Base-by-base conservation (phyloP, 2,329 filamentous ascomycete species). In the Juglanconis oblonga region DNA sequence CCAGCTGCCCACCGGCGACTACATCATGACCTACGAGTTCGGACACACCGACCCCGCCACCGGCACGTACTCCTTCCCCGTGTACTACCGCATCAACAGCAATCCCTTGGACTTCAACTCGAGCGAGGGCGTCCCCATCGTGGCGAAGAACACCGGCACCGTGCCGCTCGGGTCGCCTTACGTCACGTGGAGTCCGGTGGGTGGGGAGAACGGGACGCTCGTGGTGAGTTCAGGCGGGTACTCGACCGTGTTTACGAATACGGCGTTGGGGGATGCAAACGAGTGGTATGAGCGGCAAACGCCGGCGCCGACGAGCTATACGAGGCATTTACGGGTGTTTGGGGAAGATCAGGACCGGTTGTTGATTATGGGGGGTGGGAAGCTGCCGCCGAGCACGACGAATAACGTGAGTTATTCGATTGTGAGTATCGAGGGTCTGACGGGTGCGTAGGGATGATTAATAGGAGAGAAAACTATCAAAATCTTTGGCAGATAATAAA, bases 11-110 rank as follows among this genome's bases (percentile, higher is more conserved):
- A 82, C 82, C 64, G 83, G 80, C 59, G 74, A 84, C 67, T 89
- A 81, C 71, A 82, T 91, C 67, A 83, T 86, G 74, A 79, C 81
- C 5, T 88, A 89, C 70, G 87, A 90, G 69, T 85, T 83, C 64
- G 83, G 83, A 53, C 55, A 57, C 36, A 81, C 71, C 24, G 81
- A 65, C 68, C 76, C 68, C 14, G 67, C 68, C 1, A 65, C 65
- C 13, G 69, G 69, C 52, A 62, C 63, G 8, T 64, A 65, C 52
- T 57, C 53, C 33, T 79, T 77, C 70, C 74, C 76, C 13, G 75
- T 79, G 24, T 75, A 77, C 71, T 81, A 80, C 71, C 73, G 74
- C 40, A 70, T 80, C 55, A 71, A 75, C 35, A 67, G 69, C 58
- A 68, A 73, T 58, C 79, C 79, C 10, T 69, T 73, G 42, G 66